These are phyloP conservation scores for Microstegium vimineum DNA, from an alignment of 176 grass and related monocot genomes.

Conservation along the genomic window DNA sequence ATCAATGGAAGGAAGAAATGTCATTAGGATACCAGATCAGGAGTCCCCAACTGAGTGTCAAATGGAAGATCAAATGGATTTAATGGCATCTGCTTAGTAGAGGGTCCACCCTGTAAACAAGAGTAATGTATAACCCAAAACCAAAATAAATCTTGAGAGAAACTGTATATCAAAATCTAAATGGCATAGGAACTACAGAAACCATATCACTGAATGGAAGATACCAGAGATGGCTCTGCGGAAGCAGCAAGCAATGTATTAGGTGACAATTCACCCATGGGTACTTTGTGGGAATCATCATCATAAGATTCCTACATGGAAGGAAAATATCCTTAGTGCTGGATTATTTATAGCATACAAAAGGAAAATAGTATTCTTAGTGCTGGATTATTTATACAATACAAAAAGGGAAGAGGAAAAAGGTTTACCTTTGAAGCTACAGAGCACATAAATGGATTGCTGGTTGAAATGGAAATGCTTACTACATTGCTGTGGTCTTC, in stretches of 20 bases:
- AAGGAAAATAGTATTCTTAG: background rate
- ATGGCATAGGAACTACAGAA: conserved; percentile 11
- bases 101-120: conserved; percentile 43
- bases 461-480: conserved; percentile 3
- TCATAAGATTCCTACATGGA: conserved; percentile 39
- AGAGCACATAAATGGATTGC: conserved; percentile 44
- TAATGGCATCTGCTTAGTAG: conserved; percentile 28
- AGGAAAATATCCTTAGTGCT: background rate
- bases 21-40: conserved; percentile 52
- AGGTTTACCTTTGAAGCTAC: conserved; percentile 39
- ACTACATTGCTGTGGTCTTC: conserved; percentile 18
- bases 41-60: conserved; percentile 40
- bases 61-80: conserved; percentile 83
- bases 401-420: background rate
- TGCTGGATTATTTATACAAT: background rate
- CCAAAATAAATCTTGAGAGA: background rate
- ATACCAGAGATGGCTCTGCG: conserved; percentile 36
- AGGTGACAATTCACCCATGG: conserved; percentile 31
- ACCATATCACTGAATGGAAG: conserved; percentile 28
- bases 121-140: background rate
- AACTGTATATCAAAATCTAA: background rate
- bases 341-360: background rate
- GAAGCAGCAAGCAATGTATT: conserved; percentile 25
- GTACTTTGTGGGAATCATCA: conserved; percentile 31
- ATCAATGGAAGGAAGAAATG: conserved; percentile 8